Conservation (phyloP, 106 monocot species). For the Ottelia alismoides region DNA sequence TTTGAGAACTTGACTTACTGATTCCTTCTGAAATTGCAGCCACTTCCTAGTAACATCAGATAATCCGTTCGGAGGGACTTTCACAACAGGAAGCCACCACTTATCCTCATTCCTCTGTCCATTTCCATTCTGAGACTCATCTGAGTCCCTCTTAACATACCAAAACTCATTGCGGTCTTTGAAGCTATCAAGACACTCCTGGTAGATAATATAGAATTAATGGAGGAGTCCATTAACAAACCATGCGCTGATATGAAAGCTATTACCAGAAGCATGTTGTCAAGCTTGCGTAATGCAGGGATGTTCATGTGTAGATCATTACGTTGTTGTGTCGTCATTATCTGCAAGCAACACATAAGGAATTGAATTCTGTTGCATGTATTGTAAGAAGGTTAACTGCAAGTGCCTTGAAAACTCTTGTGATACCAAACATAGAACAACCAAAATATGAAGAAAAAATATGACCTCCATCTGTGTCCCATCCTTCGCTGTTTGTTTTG, state of each 20-base stretch:
- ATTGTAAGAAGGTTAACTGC: neutral
- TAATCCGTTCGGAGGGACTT: slow-evolving; percentile 12
- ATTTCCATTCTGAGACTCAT: slow-evolving; percentile 20
- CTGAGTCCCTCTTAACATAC: slow-evolving; percentile 33
- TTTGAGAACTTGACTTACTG: slow-evolving; percentile 25
- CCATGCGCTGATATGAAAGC: too few species aligned
- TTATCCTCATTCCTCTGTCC: slow-evolving; percentile 21
- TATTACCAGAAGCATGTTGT: slow-evolving; percentile 72
- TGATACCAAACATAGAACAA: neutral
- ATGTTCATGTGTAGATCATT: slow-evolving; percentile 72
- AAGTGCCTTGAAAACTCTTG: neutral
- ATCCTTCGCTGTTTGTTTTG: slow-evolving; percentile 38
- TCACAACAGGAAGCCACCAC: slow-evolving; percentile 21
- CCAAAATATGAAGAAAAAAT: too few species aligned
- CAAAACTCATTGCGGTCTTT: slow-evolving; percentile 67
- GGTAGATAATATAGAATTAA: neutral
- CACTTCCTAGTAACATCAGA: slow-evolving; percentile 23
- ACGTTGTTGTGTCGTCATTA: slow-evolving; percentile 66
- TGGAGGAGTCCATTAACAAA: too few species aligned
- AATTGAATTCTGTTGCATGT: neutral
- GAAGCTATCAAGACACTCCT: slow-evolving; percentile 77
- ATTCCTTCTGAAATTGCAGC: slow-evolving; percentile 28
- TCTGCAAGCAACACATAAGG: slow-evolving; percentile 12
- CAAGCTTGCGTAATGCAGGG: slow-evolving; percentile 69
- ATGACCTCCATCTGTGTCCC: slow-evolving; percentile 62